Evolutionary conservation across 176 grass and related monocot genomes (phyloP), one percentile per base, ranked within the genome.

Genomic region (Oryza meridionalis): DNA sequence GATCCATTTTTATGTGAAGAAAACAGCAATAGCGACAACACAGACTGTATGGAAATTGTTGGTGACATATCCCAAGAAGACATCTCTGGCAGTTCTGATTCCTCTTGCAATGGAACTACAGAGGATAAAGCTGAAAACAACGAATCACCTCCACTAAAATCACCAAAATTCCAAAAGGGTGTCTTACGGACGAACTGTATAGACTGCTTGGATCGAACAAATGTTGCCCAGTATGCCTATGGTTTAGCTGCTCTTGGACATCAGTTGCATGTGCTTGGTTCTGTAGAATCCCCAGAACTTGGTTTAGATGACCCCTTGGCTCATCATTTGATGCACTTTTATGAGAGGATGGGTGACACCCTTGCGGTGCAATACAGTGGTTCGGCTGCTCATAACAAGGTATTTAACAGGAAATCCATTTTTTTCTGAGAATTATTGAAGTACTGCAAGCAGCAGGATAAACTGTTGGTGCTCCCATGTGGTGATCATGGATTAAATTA

Each of bases 381-480:
- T 65, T 98, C 96, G 6, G 87, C 92, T 84, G 96, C 96, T 81
- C 93, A 98, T 85, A 95, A 98, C 79, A 98, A 98, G 95, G 95
- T 97, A 94, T 55, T 49, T 67, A 21, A 76, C 11, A 11, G 10
- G 32, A 72, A 72, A 25, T 33, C 17, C 17, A 49, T 59, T 72
- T 77, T 33, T 55, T 21, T 75, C 33, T 61, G 8, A 55, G 65
- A 68, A 37, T 13, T 32, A 68, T 32, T 26, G 2, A 61, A 37
- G 7, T 50, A 6, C 53, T 4, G 53, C 63, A 55, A 81, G 44
- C 3, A 40, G 13, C 21, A 9, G 67, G 12, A 65, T 65, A n/a
- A 76, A 44, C 13, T 49, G n/a, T 77, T 75, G 53, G 72, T 44
- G 47, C 33, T 69, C 72, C 62, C 11, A 32, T 81, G 27, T 81